phyloP scores from a whole-genome alignment of 371 early-diverging fungal genomes.

The Catenaria anguillulae region DNA sequence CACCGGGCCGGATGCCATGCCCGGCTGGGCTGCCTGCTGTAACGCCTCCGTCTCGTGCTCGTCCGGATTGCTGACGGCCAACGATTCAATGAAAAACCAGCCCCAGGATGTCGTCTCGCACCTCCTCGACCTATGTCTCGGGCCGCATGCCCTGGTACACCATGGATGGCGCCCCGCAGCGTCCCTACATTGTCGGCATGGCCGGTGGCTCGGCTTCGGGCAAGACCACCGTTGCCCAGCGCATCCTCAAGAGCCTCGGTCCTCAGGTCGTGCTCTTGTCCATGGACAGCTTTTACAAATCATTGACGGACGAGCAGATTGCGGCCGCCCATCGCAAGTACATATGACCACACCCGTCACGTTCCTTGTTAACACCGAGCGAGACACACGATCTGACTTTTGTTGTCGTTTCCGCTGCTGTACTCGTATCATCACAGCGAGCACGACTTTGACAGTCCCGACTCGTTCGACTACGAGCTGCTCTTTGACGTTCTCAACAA shows the following conservation, averaged over 20 bases:
- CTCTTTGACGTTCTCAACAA: conserved; percentile 50
- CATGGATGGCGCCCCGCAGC: conserved; percentile 7
- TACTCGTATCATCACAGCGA: conserved; percentile 25
- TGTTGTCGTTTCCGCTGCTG: too few relatives aligned
- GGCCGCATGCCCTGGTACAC: conserved; percentile 8
- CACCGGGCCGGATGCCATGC: too few relatives aligned
- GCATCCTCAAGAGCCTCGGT: conserved; percentile 24
- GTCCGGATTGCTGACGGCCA: too few relatives aligned
- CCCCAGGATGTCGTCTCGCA: too few relatives aligned
- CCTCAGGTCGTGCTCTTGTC: conserved; percentile 58
- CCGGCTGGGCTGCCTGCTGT: too few relatives aligned
- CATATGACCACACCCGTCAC: too few relatives aligned
- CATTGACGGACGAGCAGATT: conserved; percentile 53
- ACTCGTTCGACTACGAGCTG: conserved; percentile 62
- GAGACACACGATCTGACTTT: too few relatives aligned
- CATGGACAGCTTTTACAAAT: conserved; percentile 90
- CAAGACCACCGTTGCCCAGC: conserved; percentile 30
- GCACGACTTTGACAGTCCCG: conserved; percentile 73
- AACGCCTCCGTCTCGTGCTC: too few relatives aligned
- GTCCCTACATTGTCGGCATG: conserved; percentile 34
- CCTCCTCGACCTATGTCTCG: background rate
- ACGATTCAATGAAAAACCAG: too few relatives aligned
- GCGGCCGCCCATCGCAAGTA: conserved; percentile 40
- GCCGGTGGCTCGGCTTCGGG: conserved; percentile 34
- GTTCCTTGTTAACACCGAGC: too few relatives aligned